A percentile compares a stretch with the other conserved stretches of the same genome.
Evolutionary conservation across 176 grass and related monocot genomes (phyloP).

Genomic region (Calamus simplicifolius): DNA sequence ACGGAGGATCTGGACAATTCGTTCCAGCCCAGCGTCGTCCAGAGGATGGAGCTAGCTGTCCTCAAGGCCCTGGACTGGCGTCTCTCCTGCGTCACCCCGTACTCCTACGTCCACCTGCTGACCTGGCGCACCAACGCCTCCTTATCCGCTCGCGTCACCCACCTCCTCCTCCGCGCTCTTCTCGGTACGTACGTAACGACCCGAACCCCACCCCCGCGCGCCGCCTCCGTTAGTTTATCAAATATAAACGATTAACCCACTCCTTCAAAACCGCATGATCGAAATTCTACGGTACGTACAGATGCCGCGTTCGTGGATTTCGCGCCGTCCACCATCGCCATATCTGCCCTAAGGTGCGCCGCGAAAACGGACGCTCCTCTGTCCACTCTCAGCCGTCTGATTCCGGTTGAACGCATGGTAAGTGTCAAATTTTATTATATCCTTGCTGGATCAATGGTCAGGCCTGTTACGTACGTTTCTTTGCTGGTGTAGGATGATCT

Average conservation of each 20-base stretch:
- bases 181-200: constrained; percentile 31
- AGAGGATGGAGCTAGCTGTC: constrained; percentile 70
- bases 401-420: constrained; percentile 23
- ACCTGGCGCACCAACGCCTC: neutral
- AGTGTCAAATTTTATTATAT: neutral
- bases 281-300: constrained; percentile 6
- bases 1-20: constrained; percentile 43
- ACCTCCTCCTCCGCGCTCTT: constrained; percentile 48
- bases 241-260: neutral
- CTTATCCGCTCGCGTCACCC: neutral
- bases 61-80: constrained; percentile 76
- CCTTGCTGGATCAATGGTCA: neutral
- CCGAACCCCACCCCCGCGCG: neutral
- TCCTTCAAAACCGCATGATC: neutral
- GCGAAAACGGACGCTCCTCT: neutral
- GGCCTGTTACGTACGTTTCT: neutral
- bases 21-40: constrained; percentile 34
- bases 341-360: constrained; percentile 36
- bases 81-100: constrained; percentile 57
- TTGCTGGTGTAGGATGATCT: neutral
- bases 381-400: neutral
- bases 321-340: constrained; percentile 29
- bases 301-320: constrained; percentile 35
- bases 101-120: constrained; percentile 47
- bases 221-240: neutral